Percentiles rank a stretch among this genome's conserved stretches.
Conservation (phyloP, 345 rosid genomes). For the Eucalyptus erythrocorys region DNA sequence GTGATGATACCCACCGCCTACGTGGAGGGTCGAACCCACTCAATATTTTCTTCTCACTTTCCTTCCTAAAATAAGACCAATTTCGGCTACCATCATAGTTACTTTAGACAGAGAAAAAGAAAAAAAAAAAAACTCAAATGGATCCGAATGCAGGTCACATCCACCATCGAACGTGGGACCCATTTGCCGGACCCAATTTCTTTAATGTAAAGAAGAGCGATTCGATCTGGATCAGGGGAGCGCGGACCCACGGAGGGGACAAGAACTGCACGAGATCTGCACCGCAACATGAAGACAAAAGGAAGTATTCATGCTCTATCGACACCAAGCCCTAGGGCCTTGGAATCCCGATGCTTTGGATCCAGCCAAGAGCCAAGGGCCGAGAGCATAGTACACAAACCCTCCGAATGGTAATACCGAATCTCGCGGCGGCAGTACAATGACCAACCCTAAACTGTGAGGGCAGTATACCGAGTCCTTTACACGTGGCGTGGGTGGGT, state of each 20-base stretch:
- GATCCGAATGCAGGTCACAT: background rate
- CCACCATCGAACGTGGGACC: background rate
- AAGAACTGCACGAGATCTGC: background rate
- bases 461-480: background rate
- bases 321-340: background rate
- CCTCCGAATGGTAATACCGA: background rate
- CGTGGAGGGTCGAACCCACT: too few species aligned
- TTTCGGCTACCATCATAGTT: background rate
- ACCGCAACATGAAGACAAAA: background rate
- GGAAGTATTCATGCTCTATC: background rate
- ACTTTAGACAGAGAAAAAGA: background rate
- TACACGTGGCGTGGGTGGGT: background rate
- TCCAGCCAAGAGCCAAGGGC: background rate
- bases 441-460: background rate
- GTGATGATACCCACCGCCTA: too few species aligned
- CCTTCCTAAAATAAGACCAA: background rate
- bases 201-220: background rate
- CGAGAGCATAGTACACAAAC: background rate
- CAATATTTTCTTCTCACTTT: too few species aligned
- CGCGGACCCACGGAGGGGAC: background rate
- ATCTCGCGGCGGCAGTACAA: background rate
- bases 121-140: background rate
- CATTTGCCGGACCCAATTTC: background rate
- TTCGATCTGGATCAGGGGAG: background rate
- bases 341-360: background rate